Conservation (phyloP, 768 basidiomycete species). For the Mycena haematopus region DNA sequence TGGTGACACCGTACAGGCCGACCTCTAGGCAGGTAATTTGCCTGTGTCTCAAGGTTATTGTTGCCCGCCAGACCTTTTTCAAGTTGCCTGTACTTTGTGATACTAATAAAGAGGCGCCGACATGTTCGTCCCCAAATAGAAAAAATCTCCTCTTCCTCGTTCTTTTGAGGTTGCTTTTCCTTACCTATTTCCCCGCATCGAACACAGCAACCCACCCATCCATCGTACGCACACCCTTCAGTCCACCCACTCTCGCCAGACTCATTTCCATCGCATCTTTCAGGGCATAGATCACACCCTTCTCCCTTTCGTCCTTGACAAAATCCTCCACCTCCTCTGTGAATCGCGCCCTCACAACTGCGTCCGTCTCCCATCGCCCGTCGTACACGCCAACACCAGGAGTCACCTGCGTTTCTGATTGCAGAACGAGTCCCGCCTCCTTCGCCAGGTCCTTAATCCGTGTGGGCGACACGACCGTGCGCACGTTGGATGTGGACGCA, state of each 20-base stretch:
- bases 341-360: slow-evolving; percentile 31
- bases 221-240: slow-evolving; percentile 36
- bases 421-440: slow-evolving; percentile 32
- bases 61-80: no score
- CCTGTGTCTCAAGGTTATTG: no score
- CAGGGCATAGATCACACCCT: slow-evolving; percentile 38
- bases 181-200: background rate
- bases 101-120: no score
- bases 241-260: slow-evolving; percentile 25
- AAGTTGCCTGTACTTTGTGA: no score
- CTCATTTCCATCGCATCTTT: slow-evolving; percentile 36
- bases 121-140: no score
- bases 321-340: slow-evolving; percentile 32
- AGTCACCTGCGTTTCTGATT: slow-evolving; percentile 34
- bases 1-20: no score
- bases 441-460: slow-evolving; percentile 36
- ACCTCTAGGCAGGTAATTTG: no score
- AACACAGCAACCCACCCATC: slow-evolving; percentile 41
- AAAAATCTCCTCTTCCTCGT: no score
- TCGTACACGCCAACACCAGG: slow-evolving; percentile 38
- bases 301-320: slow-evolving; percentile 41
- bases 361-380: slow-evolving; percentile 44
- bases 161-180: no score
- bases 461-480: slow-evolving; percentile 43
- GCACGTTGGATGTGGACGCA: slow-evolving; percentile 39